Evolutionary conservation across 2,329 filamentous ascomycete genomes (phyloP).

Genomic region (Apiospora koreana): DNA sequence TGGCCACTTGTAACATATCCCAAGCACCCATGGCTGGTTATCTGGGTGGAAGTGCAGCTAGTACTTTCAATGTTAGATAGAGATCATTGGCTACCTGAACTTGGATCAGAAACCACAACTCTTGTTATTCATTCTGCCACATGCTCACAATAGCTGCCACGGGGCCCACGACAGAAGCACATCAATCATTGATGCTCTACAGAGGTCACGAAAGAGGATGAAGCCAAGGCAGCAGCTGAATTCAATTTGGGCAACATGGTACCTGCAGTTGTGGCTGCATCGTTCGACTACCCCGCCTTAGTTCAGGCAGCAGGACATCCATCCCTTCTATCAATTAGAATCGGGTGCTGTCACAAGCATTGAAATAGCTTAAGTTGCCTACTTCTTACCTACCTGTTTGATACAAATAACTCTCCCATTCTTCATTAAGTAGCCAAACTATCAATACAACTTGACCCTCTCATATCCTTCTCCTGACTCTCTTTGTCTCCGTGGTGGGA

Average conservation of each 20-base stretch:
- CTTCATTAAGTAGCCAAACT: not conserved
- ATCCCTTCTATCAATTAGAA: not conserved
- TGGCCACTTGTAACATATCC: too few species aligned
- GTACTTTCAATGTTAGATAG: too few species aligned
- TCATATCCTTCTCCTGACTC: not conserved
- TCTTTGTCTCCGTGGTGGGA: not conserved
- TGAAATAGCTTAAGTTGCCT: not conserved
- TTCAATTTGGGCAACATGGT: not conserved
- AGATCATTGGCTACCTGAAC: too few species aligned
- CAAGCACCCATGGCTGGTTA: too few species aligned
- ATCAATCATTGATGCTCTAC: too few species aligned
- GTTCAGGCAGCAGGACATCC: not conserved
- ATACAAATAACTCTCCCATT: not conserved
- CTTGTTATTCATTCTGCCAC: not conserved
- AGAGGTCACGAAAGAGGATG: too few species aligned
- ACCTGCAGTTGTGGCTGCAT: not conserved
- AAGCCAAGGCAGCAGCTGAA: not conserved
- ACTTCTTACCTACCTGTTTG: not conserved
- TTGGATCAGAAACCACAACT: too few species aligned
- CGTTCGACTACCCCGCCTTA: conserved; percentile 1
- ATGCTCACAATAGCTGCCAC: not conserved
- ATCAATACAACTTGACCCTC: not conserved
- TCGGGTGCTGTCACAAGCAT: not conserved
- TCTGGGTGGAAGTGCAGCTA: too few species aligned
- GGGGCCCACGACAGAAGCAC: not conserved